Conservation (phyloP, 371 early-diverging fungal genomes). For the Rhizomucor pusillus region DNA sequence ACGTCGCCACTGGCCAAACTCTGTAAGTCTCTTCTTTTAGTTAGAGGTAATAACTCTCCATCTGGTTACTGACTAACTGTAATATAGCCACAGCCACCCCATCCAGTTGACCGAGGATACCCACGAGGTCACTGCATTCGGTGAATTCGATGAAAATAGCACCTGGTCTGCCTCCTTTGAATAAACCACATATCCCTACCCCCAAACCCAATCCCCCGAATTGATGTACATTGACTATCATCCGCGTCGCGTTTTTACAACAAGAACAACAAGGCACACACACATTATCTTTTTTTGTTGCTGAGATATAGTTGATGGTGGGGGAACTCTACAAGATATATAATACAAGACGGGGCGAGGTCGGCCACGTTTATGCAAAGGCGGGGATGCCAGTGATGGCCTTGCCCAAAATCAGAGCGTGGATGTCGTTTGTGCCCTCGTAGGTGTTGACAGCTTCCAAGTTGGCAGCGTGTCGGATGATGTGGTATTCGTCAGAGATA, state of each 20-base stretch:
- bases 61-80: background rate
- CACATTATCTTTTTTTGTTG: background rate
- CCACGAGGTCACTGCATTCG: slow-evolving; percentile 52
- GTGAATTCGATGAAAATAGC: slow-evolving; percentile 55
- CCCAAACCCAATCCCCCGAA: background rate
- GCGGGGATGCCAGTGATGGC: slow-evolving; percentile 94
- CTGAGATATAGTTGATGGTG: background rate
- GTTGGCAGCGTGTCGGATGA: slow-evolving; percentile 95
- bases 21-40: slow-evolving; percentile 29
- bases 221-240: background rate
- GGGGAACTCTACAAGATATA: no score
- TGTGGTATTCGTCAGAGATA: slow-evolving; percentile 95
- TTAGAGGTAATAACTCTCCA: background rate
- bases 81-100: slow-evolving; percentile 45
- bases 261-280: no score
- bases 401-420: slow-evolving; percentile 92
- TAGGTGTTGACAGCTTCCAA: slow-evolving; percentile 97
- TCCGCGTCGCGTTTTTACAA: background rate
- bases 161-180: slow-evolving; percentile 46
- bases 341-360: no score
- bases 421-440: slow-evolving; percentile 96
- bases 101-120: slow-evolving; percentile 30
- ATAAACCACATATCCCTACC: background rate
- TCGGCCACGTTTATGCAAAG: slow-evolving; percentile 36
- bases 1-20: slow-evolving; percentile 45